Percentiles rank a stretch among this genome's conserved stretches.
phyloP scores from a whole-genome alignment of 2,329 filamentous ascomycete species.

The Juglanconis sp. region DNA sequence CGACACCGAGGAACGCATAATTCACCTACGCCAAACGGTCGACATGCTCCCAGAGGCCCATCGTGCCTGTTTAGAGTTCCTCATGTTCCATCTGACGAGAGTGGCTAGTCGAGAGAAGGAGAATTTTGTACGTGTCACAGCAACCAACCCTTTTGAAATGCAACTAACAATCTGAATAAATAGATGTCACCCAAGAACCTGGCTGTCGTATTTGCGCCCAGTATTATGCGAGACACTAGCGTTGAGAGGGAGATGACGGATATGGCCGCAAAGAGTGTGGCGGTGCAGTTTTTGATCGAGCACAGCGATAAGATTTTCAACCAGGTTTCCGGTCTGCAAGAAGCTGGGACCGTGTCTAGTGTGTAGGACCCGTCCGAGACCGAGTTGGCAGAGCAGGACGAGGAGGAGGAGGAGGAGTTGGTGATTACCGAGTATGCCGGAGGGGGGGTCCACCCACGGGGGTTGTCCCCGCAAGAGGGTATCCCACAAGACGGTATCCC shows the following conservation, averaged over 20 bases:
- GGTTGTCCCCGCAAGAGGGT: no score
- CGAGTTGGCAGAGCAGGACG: no score
- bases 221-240: slow-evolving; percentile 88
- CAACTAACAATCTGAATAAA: slow-evolving; percentile 23
- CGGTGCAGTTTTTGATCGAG: slow-evolving; percentile 90
- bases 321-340: no score
- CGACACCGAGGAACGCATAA: slow-evolving; percentile 64
- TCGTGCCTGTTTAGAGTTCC: slow-evolving; percentile 84
- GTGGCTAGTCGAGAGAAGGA: slow-evolving; percentile 80
- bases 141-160: not conserved
- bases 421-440: no score
- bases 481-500: no score
- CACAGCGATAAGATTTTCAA: slow-evolving; percentile 78
- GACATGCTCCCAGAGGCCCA: slow-evolving; percentile 78
- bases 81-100: slow-evolving; percentile 87
- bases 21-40: slow-evolving; percentile 70
- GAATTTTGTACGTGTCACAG: slow-evolving; percentile 64
- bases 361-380: no score
- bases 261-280: slow-evolving; percentile 88
- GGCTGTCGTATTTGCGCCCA: slow-evolving; percentile 95
- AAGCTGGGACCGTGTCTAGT: no score
- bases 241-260: slow-evolving; percentile 95
- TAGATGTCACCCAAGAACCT: slow-evolving; percentile 96
- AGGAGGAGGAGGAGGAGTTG: no score
- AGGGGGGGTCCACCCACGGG: no score